Evolutionary conservation across 345 rosid species (phyloP).

Genomic region (Pugionium cornutum): DNA sequence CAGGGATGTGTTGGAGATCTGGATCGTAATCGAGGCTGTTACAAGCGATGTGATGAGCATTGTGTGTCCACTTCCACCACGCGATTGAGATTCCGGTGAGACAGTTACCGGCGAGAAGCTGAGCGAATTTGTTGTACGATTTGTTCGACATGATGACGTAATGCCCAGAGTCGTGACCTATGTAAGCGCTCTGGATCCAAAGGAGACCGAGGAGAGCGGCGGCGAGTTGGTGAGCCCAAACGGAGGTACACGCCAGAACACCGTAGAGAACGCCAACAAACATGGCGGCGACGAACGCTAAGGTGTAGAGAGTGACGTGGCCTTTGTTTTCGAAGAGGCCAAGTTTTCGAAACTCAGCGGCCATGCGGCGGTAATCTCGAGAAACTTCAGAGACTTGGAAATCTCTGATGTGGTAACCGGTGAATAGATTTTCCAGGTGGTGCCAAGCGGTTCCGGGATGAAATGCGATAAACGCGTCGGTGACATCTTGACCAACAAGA

Average conservation of each 20-base stretch:
- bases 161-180: constrained; percentile 96
- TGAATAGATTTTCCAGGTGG: constrained; percentile 57
- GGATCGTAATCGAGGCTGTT: constrained; percentile 94
- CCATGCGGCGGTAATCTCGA: constrained; percentile 70
- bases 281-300: constrained; percentile 49
- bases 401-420: constrained; percentile 70
- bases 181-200: constrained; percentile 83
- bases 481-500: constrained; percentile 85
- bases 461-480: constrained; percentile 93
- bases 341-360: constrained; percentile 54
- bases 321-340: constrained; percentile 86
- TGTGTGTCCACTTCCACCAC: constrained; percentile 99
- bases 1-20: constrained; percentile 94
- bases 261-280: constrained; percentile 61
- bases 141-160: constrained; percentile 66
- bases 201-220: constrained; percentile 67
- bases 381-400: constrained; percentile 68
- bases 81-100: constrained; percentile 94
- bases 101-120: constrained; percentile 79
- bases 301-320: constrained; percentile 50
- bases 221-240: constrained; percentile 57
- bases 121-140: constrained; percentile 57
- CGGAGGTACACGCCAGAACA: constrained; percentile 54
- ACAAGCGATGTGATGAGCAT: constrained; percentile 87
- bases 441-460: constrained; percentile 92